Conservation (phyloP, 2,329 filamentous ascomycete species). For the Metarhizium anisopliae region DNA sequence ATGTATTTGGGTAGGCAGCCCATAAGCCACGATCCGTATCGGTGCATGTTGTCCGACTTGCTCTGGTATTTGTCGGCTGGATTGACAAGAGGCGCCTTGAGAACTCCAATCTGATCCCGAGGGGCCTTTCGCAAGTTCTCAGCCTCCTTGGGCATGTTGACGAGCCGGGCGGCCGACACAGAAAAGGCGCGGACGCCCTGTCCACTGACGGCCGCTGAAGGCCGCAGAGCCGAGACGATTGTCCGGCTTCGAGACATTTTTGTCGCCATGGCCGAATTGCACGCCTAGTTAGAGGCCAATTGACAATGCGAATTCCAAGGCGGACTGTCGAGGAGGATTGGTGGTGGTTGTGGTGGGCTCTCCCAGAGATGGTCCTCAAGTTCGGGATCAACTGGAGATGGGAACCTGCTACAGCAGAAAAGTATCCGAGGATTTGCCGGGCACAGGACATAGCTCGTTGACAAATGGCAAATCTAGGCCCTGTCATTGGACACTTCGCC, state of each 20-base stretch:
- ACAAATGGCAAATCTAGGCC: not conserved
- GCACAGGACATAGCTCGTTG: conserved; percentile 5
- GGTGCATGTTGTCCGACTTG: conserved; percentile 81
- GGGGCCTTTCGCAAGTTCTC: conserved; percentile 60
- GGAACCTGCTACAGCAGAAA: not conserved
- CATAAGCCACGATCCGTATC: conserved; percentile 94
- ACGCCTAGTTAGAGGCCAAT: conserved; percentile 33
- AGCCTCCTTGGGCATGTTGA: conserved; percentile 50
- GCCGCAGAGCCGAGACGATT: conserved; percentile 46
- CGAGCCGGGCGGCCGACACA: conserved; percentile 36
- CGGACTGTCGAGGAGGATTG: not conserved
- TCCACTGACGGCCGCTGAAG: conserved; percentile 32
- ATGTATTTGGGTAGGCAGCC: conserved; percentile 95
- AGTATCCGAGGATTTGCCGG: conserved; percentile 22
- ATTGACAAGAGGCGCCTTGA: conserved; percentile 77
- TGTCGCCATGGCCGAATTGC: conserved; percentile 46
- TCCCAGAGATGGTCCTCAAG: not conserved
- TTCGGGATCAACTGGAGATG: not conserved
- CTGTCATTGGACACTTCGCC: not conserved
- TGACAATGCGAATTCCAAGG: conserved; percentile 19
- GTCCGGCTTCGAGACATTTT: conserved; percentile 48
- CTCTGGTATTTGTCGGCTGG: conserved; percentile 86
- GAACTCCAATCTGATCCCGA: conserved; percentile 47
- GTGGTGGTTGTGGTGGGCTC: conserved; percentile 13
- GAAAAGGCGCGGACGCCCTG: conserved; percentile 40